Conservation (phyloP, 805 yeast genomes). For the Myxozyma vanderwaltii region DNA sequence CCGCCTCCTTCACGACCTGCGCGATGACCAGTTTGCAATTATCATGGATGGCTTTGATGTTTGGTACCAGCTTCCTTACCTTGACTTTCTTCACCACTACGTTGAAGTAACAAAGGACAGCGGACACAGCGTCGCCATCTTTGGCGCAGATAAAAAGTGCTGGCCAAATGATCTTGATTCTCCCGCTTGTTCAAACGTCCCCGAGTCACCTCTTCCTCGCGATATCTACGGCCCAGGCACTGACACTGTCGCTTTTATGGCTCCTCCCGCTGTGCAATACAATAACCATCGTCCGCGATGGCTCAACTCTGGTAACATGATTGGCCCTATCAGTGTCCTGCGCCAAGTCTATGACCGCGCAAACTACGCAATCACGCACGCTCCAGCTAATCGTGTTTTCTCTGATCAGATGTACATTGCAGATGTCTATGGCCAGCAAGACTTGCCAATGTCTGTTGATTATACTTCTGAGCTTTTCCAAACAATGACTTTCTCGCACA, state of each 20-base stretch:
- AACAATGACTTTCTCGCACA: slow-evolving; percentile 34
- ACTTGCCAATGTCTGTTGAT: slow-evolving; percentile 29
- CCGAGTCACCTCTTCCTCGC: slow-evolving; percentile 31
- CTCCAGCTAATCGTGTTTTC: slow-evolving; percentile 23
- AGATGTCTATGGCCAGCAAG: slow-evolving; percentile 30
- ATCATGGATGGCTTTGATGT: slow-evolving; percentile 34
- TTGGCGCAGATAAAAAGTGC: slow-evolving; percentile 35
- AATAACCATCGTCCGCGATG: slow-evolving; percentile 31
- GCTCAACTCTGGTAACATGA: slow-evolving; percentile 32
- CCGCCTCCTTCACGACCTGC: slow-evolving; percentile 11
- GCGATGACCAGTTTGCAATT: slow-evolving; percentile 23
- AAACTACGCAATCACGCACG: slow-evolving; percentile 24
- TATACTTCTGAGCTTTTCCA: slow-evolving; percentile 28
- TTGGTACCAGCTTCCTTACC: slow-evolving; percentile 33
- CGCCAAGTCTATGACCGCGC: slow-evolving; percentile 28
- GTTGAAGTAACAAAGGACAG: slow-evolving; percentile 5
- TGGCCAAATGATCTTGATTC: slow-evolving; percentile 31
- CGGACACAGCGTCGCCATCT: slow-evolving; percentile 13
- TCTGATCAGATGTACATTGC: slow-evolving; percentile 34
- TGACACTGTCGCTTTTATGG: slow-evolving; percentile 17
- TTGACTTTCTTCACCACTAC: slow-evolving; percentile 15
- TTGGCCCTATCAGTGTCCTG: slow-evolving; percentile 27
- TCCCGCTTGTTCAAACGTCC: slow-evolving; percentile 29
- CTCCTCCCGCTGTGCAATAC: slow-evolving; percentile 8
- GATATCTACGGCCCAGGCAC: slow-evolving; percentile 29